Conservation (phyloP, 2,329 filamentous ascomycete genomes). For the Hypoxylon sp. region DNA sequence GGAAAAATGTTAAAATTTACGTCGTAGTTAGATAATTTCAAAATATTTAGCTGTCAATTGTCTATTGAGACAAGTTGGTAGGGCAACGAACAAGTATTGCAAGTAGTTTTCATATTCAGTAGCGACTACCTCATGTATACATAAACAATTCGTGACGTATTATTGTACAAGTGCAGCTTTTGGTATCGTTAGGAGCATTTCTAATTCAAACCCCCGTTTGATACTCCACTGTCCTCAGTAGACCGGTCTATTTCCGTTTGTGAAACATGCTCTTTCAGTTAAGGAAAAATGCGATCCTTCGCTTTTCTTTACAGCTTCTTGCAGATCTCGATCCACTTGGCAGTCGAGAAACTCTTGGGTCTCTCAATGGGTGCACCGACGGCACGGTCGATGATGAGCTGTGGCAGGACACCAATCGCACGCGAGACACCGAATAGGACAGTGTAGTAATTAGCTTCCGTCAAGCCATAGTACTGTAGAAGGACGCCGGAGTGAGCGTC, state of each 20-base stretch:
- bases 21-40: neutral
- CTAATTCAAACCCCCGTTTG: conserved; percentile 50
- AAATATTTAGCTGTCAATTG: neutral
- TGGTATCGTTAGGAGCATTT: conserved; percentile 55
- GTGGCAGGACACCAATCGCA: conserved; percentile 97
- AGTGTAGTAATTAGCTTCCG: conserved; percentile 99
- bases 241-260: conserved; percentile 53
- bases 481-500: conserved; percentile 99
- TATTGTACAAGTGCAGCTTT: conserved; percentile 56
- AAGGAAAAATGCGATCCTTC: conserved; percentile 47
- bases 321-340: conserved; percentile 94
- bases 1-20: neutral
- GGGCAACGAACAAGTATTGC: conserved; percentile 18
- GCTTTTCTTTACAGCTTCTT: conserved; percentile 82
- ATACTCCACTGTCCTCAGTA: conserved; percentile 52
- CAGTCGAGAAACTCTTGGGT: conserved; percentile 98
- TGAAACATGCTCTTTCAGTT: conserved; percentile 48
- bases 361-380: conserved; percentile 97
- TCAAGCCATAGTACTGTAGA: conserved; percentile 99
- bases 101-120: conserved; percentile 34
- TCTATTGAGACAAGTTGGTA: conserved; percentile 1
- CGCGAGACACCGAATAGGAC: conserved; percentile 99
- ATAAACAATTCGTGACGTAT: conserved; percentile 51
- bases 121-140: conserved; percentile 40
- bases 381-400: conserved; percentile 99